A percentile compares a stretch with the other conserved stretches of the same genome.
phyloP scores from a whole-genome alignment of 495 filamentous ascomycete genomes.

The Entonaema liquescens region DNA sequence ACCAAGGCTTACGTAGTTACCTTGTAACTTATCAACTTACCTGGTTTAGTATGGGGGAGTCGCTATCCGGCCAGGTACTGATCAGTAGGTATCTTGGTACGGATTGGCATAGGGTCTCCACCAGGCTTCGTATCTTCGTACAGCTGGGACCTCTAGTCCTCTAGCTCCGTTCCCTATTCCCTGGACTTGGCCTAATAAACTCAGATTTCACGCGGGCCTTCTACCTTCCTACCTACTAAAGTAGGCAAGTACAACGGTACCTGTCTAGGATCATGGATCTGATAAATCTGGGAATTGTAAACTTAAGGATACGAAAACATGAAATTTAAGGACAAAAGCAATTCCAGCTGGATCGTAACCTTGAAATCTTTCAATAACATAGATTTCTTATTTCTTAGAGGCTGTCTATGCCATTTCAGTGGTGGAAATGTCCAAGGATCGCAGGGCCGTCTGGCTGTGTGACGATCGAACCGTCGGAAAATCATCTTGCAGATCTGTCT shows the following conservation, averaged over 20 bases:
- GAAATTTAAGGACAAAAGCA: conserved; percentile 7
- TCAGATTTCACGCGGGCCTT: conserved; percentile 1
- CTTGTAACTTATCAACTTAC: conserved; percentile 18
- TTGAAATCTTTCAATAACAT: conserved; percentile 6
- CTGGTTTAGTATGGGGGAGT: conserved; percentile 14
- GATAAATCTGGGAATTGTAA: conserved; percentile 16
- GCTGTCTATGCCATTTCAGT: conserved; percentile 13
- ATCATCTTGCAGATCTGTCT: conserved; percentile 10
- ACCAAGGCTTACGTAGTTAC: conserved; percentile 2
- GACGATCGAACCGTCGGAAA: conserved; percentile 33
- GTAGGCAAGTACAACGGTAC: conserved; percentile 11
- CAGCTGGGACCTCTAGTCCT: background rate
- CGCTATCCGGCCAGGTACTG: conserved; percentile 22
- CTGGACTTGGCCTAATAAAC: conserved; percentile 2
- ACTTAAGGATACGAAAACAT: conserved; percentile 23
- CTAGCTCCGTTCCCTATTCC: conserved; percentile 12
- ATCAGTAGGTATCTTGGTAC: conserved; percentile 15
- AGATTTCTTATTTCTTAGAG: conserved; percentile 6
- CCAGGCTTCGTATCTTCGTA: conserved; percentile 19
- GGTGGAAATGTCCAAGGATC: conserved; percentile 26
- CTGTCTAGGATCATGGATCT: conserved; percentile 31
- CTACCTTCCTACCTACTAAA: background rate
- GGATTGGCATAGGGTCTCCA: conserved; percentile 11
- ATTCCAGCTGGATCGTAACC: conserved; percentile 5
- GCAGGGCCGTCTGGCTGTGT: conserved; percentile 16